Evolutionary conservation across 75 land plant genomes (phyloP).

Genomic region (Isoetes taiwanensis): DNA sequence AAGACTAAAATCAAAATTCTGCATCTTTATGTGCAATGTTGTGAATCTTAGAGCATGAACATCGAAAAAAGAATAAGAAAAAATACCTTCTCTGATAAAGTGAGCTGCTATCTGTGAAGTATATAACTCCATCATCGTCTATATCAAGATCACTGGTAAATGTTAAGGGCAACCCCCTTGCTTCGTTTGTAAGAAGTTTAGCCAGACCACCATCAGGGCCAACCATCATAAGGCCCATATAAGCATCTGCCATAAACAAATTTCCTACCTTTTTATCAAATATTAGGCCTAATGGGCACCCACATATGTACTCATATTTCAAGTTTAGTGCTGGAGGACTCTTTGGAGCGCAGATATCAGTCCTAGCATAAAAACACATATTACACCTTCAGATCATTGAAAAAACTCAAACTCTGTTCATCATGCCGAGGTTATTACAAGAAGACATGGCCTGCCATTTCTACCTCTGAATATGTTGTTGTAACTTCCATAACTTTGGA

Average conservation of each 20-base stretch:
- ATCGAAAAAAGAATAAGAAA: neutral
- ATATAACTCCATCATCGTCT: slow-evolving; percentile 40
- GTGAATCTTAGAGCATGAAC: too few species aligned
- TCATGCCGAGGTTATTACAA: too few species aligned
- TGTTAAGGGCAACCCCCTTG: slow-evolving; percentile 42
- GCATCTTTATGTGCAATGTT: too few species aligned
- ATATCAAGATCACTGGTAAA: slow-evolving; percentile 68
- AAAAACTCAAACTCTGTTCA: too few species aligned
- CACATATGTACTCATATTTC: slow-evolving; percentile 37
- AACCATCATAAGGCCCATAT: slow-evolving; percentile 66
- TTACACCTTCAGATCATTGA: too few species aligned
- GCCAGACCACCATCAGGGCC: slow-evolving; percentile 91
- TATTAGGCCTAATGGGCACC: slow-evolving; percentile 49
- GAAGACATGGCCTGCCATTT: too few species aligned
- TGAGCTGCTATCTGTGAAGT: slow-evolving; percentile 69
- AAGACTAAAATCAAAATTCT: too few species aligned
- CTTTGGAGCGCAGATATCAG: slow-evolving; percentile 45
- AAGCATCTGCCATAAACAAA: slow-evolving; percentile 90
- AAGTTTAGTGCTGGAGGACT: slow-evolving; percentile 29
- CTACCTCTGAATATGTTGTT: too few species aligned
- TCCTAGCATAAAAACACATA: slow-evolving; percentile 35
- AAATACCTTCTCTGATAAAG: slow-evolving; percentile 43
- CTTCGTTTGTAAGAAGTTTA: slow-evolving; percentile 47
- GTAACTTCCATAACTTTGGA: too few species aligned
- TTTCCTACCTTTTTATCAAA: slow-evolving; percentile 77